Percentiles rank a stretch among this genome's conserved stretches.
phyloP scores from a whole-genome alignment of 345 rosid genomes.

The Cardiospermum halicacabum region DNA sequence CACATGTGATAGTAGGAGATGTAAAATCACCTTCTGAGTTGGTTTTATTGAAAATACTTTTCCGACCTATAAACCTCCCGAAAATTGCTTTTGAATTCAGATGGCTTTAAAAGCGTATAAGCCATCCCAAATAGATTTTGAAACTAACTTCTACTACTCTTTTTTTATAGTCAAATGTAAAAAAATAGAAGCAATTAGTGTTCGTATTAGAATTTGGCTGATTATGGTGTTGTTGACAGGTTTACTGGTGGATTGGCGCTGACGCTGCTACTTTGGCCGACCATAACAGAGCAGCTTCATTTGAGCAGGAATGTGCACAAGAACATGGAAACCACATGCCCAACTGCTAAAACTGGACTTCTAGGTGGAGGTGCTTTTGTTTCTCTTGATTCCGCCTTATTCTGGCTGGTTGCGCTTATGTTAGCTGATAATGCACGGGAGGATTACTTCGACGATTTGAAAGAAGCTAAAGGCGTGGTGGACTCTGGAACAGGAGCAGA shows the following conservation, averaged over 20 bases:
- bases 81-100: no score
- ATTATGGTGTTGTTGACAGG: no score
- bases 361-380: slow-evolving; percentile 83
- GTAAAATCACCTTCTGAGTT: no score
- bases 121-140: no score
- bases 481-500: not conserved
- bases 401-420: slow-evolving; percentile 80
- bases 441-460: slow-evolving; percentile 67
- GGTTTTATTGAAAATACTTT: no score
- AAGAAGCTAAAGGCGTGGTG: slow-evolving; percentile 10
- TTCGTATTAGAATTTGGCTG: no score
- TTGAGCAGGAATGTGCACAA: slow-evolving; percentile 50
- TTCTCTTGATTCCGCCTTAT: slow-evolving; percentile 68
- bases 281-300: slow-evolving; percentile 71
- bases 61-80: no score
- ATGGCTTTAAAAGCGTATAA: no score
- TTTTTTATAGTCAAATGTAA: no score
- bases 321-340: slow-evolving; percentile 47
- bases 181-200: no score
- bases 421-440: slow-evolving; percentile 75
- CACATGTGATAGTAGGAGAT: no score
- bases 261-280: slow-evolving; percentile 67
- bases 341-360: slow-evolving; percentile 80
- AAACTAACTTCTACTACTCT: no score
- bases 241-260: slow-evolving; percentile 53